Base-by-base conservation (phyloP, 108 stramenopile species). In the Stephanodiscus minutulus region DNA sequence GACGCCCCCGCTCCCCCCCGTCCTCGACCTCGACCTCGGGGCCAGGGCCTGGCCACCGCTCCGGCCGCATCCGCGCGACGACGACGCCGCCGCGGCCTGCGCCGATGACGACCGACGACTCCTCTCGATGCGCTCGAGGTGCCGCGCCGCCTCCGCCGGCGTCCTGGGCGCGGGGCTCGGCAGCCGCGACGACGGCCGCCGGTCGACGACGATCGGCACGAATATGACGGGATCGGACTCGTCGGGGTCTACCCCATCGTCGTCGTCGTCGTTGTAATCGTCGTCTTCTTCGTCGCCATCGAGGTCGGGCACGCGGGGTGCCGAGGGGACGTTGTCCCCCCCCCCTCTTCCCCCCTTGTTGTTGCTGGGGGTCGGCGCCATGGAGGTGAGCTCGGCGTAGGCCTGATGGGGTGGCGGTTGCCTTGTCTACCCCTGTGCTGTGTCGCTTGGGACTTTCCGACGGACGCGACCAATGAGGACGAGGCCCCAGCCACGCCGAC, bases 181-280 rank as follows among this genome's bases (percentile, higher is more conserved):
- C 21, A 58, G 68, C 24, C 47, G 41, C 37, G 27, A 39, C 31
- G 24, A 49, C 11, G 20, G n/a, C n/a, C 41, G 36, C 29, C 52
- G 22, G 39, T 50, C 25, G 39, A 43, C 12, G 73, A 7, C 1
- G 24, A 36, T 37, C 20, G 71, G 79, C 3, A 79, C 68, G 52
- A 28, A 48, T 7, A 79, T 79, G 35, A 79, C 39, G 25, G 79
- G 79, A 64, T 79, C 79, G 31, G 77, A 79, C 57, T 68, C 79
- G 41, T 73, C 79, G 28, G 50, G 57, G n/a, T 64, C 49, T 15
- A 35, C 39, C 11, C 12, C 2, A 1, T 1, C 27, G 33, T 60
- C 36, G 3, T 10, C 39, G 24, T 25, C 22, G 22, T 24, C 4
- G 9, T n/a, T n/a, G n/a, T n/a, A n/a, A n/a, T n/a, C n/a, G n/a